These are phyloP conservation scores for Fusarium mangiferae DNA, from an alignment of 2,329 filamentous ascomycete genomes.

Conservation along the genomic window DNA sequence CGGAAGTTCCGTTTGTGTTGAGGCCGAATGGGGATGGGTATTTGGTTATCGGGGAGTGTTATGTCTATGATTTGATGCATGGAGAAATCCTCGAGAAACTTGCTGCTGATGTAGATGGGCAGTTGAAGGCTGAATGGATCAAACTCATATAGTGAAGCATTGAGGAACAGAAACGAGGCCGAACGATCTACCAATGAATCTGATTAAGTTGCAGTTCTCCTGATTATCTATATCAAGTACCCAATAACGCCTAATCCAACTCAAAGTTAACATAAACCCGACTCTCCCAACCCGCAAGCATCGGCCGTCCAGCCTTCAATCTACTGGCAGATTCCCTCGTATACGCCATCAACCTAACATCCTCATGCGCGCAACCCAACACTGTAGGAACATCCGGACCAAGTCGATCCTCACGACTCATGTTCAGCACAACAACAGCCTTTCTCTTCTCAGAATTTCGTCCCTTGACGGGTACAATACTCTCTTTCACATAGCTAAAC, in stretches of 20 bases:
- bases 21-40: not conserved
- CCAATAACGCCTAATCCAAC: not conserved
- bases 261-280: conserved; percentile 34
- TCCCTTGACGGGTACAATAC: conserved; percentile 21
- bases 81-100: not conserved
- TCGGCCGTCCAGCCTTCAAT: not conserved
- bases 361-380: conserved; percentile 29
- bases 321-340: conserved; percentile 17
- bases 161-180: too few relatives aligned
- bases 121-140: not conserved
- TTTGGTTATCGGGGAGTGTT: not conserved
- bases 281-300: conserved; percentile 33
- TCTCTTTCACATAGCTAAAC: conserved; percentile 65
- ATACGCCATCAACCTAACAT: conserved; percentile 41
- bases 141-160: not conserved
- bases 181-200: not conserved
- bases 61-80: not conserved
- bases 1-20: not conserved
- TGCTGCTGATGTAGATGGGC: fast-evolving
- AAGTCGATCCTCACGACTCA: conserved; percentile 51
- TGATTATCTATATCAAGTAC: fast-evolving
- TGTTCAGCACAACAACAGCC: conserved; percentile 58
- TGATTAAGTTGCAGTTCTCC: fast-evolving
- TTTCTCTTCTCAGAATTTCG: conserved; percentile 37
- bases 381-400: conserved; percentile 39